phyloP scores from a whole-genome alignment of 441 rosid genomes.

The Euphorbia schlechtendalii region DNA sequence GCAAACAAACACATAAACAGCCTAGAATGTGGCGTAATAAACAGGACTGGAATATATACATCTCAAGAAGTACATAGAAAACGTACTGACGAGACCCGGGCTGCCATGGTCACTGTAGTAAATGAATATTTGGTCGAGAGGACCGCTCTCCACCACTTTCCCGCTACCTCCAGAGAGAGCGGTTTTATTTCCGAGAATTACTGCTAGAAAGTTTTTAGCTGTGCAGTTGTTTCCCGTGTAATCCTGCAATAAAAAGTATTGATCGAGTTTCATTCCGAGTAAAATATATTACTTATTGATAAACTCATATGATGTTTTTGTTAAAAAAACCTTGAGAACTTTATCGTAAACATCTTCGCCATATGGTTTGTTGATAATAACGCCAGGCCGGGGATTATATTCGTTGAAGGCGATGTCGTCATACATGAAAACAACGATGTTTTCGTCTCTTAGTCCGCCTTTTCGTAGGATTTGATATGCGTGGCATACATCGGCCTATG shows the following conservation, averaged over 20 bases:
- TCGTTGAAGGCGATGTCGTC: slow-evolving; percentile 71
- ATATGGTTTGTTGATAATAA: slow-evolving; percentile 70
- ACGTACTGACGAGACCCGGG: slow-evolving; percentile 92
- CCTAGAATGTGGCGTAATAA: no score
- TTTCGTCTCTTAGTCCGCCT: slow-evolving; percentile 89
- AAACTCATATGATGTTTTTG: no score
- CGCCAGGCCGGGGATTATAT: slow-evolving; percentile 83
- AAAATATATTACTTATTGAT: no score
- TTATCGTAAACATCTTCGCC: slow-evolving; percentile 80
- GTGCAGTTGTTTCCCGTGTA: slow-evolving; percentile 71
- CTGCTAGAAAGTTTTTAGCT: slow-evolving; percentile 66
- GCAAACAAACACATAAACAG: slow-evolving; percentile 5
- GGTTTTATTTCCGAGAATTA: slow-evolving; percentile 67
- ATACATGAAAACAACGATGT: slow-evolving; percentile 86
- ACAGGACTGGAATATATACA: no score
- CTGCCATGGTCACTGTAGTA: slow-evolving; percentile 89
- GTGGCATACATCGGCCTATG: slow-evolving; percentile 87
- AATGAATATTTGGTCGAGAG: slow-evolving; percentile 81
- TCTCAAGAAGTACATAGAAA: no score
- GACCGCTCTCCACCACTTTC: slow-evolving; percentile 83
- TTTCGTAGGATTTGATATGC: slow-evolving; percentile 87
- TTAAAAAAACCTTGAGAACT: slow-evolving; percentile 61
- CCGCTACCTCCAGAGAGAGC: slow-evolving; percentile 83
- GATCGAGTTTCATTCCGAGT: no score
- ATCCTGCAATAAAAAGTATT: slow-evolving; percentile 47